Base-by-base conservation (phyloP, 2,329 filamentous ascomycete genomes). In the Neurospora sp. region DNA sequence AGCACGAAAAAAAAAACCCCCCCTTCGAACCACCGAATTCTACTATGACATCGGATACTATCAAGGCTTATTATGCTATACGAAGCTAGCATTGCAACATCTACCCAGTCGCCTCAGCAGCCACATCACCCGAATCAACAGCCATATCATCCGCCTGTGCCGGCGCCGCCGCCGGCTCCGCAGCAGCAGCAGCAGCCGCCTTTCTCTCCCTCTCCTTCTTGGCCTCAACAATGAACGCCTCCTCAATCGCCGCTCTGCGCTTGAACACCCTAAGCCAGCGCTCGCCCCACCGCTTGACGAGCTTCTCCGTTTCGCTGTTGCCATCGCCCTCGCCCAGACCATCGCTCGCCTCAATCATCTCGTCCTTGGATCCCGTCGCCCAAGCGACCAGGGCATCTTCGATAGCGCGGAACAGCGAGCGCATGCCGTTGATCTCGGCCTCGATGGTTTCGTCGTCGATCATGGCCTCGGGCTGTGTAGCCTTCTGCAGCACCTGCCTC, bases 251-350 rank as follows among this genome's bases (percentile, higher is more conserved):
- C 15, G 88, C 87, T 80, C 93, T 91, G 62, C 96, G 86, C 76
- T 89, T 84, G 79, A 97, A 97, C 1, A 96, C 93, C 39, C 92
- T 86, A 72, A 92, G 82, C 96, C 96, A 99, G 66, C 93, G 87
- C 77, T 88, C 87, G 0, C 91, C 94, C 96, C 96, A 98, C 67
- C 87, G 85, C 72, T 87, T 86, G 70, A 97, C 86, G 73, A 94
- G 83, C 71, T 86, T 85, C 74, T 90, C 87, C 39, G 87, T 84
- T 41, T 85, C 85, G 38, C 82, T 82, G 75, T 81, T 84, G 15
- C 85, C 88, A 71, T 90, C 88, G 40, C 84, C 88, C 12, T 81
- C 79, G 4, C 72, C 75, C 12, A 62, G 28, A n/a, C 52, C 10
- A n/a, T 75, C 77, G 4, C 73, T 79, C 77, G 72, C 81, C 81